phyloP scores from a whole-genome alignment of 306 rosid genomes.

The Cicer judaicum region DNA sequence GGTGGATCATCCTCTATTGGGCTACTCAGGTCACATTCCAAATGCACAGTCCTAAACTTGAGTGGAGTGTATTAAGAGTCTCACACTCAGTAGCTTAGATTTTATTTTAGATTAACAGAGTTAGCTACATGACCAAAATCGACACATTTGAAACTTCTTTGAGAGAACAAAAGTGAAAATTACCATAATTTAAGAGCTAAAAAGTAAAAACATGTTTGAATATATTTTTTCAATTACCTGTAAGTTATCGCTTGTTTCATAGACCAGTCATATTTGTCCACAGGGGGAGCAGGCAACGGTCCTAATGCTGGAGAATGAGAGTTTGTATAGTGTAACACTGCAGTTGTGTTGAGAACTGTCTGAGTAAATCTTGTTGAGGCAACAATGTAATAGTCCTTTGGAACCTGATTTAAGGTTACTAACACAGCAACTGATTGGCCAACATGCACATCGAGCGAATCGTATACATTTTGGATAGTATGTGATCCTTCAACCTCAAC shows the following conservation, averaged over 20 bases:
- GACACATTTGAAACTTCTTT: too few relatives aligned
- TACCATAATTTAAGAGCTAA: background rate
- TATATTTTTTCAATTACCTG: slow-evolving; percentile 51
- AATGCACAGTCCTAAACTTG: too few relatives aligned
- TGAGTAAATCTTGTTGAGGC: slow-evolving; percentile 83
- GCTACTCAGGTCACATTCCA: too few relatives aligned
- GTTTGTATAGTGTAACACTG: slow-evolving; percentile 78
- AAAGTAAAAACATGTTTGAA: background rate
- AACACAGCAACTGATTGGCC: slow-evolving; percentile 86
- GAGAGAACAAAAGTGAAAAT: background rate
- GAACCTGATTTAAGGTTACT: slow-evolving; percentile 78
- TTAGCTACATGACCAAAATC: background rate
- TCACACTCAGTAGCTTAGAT: too few relatives aligned
- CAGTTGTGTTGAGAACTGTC: slow-evolving; percentile 61
- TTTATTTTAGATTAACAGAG: too few relatives aligned
- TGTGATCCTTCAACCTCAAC: slow-evolving; percentile 98
- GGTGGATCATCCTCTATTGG: too few relatives aligned
- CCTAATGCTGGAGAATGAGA: slow-evolving; percentile 72
- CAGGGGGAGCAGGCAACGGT: slow-evolving; percentile 74
- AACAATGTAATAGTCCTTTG: slow-evolving; percentile 85
- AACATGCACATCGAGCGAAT: slow-evolving; percentile 93
- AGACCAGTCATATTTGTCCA: slow-evolving; percentile 69
- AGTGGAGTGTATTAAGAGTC: too few relatives aligned
- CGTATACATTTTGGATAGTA: slow-evolving; percentile 70
- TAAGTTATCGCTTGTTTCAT: slow-evolving; percentile 87